Conservation (phyloP, 169 alveolate species). For the Plasmodium billcollinsi region DNA sequence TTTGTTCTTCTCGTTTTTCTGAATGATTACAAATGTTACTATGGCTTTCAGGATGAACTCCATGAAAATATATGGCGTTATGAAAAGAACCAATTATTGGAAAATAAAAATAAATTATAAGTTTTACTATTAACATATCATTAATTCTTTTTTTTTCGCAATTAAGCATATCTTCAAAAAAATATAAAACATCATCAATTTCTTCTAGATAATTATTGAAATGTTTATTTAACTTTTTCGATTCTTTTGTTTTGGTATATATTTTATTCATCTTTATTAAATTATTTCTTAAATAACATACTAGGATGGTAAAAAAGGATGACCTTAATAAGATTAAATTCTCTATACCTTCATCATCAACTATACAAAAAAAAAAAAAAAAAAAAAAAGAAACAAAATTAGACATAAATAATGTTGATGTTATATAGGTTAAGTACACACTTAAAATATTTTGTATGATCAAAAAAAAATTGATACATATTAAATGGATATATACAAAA, state of each 20-base stretch:
- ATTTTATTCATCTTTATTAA: slow-evolving; percentile 49
- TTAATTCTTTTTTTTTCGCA: slow-evolving; percentile 49
- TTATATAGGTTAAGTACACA: too few species aligned
- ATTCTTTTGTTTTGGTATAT: slow-evolving; percentile 51
- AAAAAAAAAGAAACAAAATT: slow-evolving; percentile 1
- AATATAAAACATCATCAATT: slow-evolving; percentile 63
- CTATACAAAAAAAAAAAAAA: neutral
- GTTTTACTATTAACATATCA: slow-evolving; percentile 50
- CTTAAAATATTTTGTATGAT: too few species aligned
- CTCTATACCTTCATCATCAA: slow-evolving; percentile 68
- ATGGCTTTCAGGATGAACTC: neutral
- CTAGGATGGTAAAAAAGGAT: slow-evolving; percentile 33
- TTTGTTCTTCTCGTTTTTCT: neutral
- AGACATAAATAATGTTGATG: too few species aligned
- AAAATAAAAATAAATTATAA: slow-evolving; percentile 41
- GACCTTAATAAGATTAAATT: slow-evolving; percentile 44
- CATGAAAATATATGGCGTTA: slow-evolving; percentile 43
- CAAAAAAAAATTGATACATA: too few species aligned
- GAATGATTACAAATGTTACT: slow-evolving; percentile 1
- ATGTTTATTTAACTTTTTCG: slow-evolving; percentile 31
- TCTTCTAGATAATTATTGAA: slow-evolving; percentile 49
- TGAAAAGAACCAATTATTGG: slow-evolving; percentile 56
- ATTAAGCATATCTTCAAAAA: slow-evolving; percentile 58
- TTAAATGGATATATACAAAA: too few species aligned
- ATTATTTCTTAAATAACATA: slow-evolving; percentile 39